These are phyloP conservation scores for Fusarium nygamai DNA, from an alignment of 2,329 filamentous ascomycete species.

Conservation along the genomic window DNA sequence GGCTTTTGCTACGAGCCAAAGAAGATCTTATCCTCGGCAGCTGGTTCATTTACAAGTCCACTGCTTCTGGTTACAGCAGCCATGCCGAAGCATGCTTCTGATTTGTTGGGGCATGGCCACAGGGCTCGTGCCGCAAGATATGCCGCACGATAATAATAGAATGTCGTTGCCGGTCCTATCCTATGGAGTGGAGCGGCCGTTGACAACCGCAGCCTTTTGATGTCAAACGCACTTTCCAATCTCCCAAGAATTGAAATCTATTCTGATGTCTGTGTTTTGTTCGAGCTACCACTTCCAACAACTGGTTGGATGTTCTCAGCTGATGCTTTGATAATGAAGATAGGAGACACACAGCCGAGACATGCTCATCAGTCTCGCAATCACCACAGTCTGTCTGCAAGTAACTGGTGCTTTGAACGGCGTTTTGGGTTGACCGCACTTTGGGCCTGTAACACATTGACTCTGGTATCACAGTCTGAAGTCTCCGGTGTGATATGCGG, in stretches of 20 bases:
- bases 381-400: too few species aligned
- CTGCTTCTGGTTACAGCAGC: constrained; percentile 13
- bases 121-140: constrained; percentile 24
- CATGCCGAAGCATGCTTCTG: neutral
- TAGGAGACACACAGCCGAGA: neutral
- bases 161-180: constrained; percentile 5
- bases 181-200: neutral
- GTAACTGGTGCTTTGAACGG: neutral
- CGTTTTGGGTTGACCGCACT: neutral
- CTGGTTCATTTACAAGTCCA: neutral
- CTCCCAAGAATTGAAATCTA: neutral
- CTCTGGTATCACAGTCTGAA: constrained; percentile 13
- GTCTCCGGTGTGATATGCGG: constrained; percentile 10
- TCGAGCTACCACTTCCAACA: neutral
- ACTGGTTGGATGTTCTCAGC: neutral
- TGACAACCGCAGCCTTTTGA: constrained; percentile 4
- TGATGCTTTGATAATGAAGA: neutral
- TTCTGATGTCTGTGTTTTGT: neutral
- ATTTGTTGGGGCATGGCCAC: constrained; percentile 25
- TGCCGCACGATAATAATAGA: constrained; percentile 38
- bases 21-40: neutral
- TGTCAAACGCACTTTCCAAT: neutral
- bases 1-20: neutral
- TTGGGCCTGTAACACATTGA: constrained; percentile 2
- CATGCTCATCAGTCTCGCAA: neutral